A percentile compares a stretch with the other conserved stretches of the same genome.
Evolutionary conservation across 306 rosid species (phyloP).

Genomic region (Vigna trinervia): DNA sequence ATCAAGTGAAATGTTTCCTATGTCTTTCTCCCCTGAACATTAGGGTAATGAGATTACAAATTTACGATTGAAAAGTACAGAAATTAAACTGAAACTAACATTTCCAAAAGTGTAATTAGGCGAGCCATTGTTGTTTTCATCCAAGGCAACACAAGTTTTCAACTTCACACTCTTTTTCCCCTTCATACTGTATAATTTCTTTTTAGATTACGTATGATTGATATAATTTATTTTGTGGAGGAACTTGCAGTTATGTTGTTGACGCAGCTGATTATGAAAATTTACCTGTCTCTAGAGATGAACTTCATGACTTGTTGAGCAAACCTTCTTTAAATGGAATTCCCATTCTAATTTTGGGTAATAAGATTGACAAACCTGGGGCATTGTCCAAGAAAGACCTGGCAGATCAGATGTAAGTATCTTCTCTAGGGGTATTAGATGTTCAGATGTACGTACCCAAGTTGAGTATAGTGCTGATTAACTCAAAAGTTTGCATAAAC

Average conservation of each 20-base stretch:
- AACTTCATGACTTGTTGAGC: conserved; percentile 73
- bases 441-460: background rate
- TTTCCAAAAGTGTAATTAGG: no score
- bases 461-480: background rate
- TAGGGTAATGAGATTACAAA: no score
- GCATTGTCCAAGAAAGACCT: conserved; percentile 62
- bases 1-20: background rate
- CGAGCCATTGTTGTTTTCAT: no score
- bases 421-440: conserved; percentile 9
- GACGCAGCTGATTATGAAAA: conserved; percentile 72
- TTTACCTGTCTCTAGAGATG: conserved; percentile 58
- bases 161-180: background rate
- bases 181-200: background rate
- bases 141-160: background rate
- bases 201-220: background rate
- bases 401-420: conserved; percentile 67
- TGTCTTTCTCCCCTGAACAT: conserved; percentile 1
- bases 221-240: conserved; percentile 31
- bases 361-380: conserved; percentile 69
- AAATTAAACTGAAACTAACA: no score
- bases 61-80: no score
- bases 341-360: conserved; percentile 68
- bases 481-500: conserved; percentile 13
- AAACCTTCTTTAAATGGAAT: conserved; percentile 66
- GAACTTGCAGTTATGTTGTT: conserved; percentile 62